Evolutionary conservation across 805 yeast genomes (phyloP), one percentile per base, ranked within the genome.

Genomic region (Metschnikowia amazonensis): DNA sequence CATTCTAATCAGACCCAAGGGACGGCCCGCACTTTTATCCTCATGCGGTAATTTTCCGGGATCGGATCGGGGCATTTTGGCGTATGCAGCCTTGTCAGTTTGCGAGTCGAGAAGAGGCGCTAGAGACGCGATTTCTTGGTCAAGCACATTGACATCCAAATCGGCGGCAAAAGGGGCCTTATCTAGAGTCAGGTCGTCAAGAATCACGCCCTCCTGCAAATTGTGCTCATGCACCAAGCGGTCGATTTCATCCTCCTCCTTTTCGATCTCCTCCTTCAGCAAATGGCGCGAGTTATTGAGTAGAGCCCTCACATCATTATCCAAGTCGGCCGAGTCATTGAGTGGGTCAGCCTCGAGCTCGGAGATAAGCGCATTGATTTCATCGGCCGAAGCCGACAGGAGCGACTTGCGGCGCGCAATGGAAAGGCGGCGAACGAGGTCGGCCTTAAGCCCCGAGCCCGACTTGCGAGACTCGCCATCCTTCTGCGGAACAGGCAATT

Each of bases 31-130:
- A 47, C 2, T 29, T 43, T 13, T 60, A 51, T 28, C 25, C 24
- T 29, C 42, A 16, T 17, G 32, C 38, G 33, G 33, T 2, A 18
- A 11, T 14, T 16, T 24, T 3, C 14, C 30, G 30, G 24, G 36
- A 11, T 30, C 28, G 14, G 24, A 20, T n/a, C 36, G 36, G 25
- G 36, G 16, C 18, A 3, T 44, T 28, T 31, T 41, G 10, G 38
- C 16, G 5, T 14, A 29, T n/a, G 32, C 17, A 20, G 16, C 25
- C 29, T 48, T 46, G 24, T 35, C 44, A 43, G 38, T 6, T 16
- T 67, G 69, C 3, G 66, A 70, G 50, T 64, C 65, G 25, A 69
- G 65, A 43, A 69, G 59, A 10, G 74, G 74, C 5, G 66, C 69
- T 42, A 70, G 58, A 31, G 67, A 59, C 13, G 72, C 72, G 18